Evolutionary conservation across 1,284 basidiomycete species (phyloP).

Genomic region (Pyrrhoderma noxium): DNA sequence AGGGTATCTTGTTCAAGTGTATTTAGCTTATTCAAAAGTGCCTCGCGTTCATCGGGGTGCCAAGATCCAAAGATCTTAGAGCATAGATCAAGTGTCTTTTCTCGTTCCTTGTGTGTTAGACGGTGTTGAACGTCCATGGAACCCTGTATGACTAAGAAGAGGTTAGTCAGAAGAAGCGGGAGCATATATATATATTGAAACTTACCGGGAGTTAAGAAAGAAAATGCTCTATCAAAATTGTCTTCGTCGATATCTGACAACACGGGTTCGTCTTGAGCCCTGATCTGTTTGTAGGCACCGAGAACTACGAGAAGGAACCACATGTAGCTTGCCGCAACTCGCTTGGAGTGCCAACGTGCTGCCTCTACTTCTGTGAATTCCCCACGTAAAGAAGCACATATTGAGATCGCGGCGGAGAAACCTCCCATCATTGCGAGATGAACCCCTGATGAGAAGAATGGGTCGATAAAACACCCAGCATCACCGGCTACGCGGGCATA

Average conservation of each 20-base stretch:
- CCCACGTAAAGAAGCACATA: constrained; percentile 50
- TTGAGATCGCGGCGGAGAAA: constrained; percentile 46
- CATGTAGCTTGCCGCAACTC: constrained; percentile 34
- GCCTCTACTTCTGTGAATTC: constrained; percentile 48
- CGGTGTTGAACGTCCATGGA: constrained; percentile 43
- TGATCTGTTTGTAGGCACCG: constrained; percentile 57
- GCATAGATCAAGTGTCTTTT: constrained; percentile 38
- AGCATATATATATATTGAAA: neutral
- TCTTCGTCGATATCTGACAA: constrained; percentile 49
- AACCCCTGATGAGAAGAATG: constrained; percentile 65
- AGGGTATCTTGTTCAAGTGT: constrained; percentile 2
- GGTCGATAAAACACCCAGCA: constrained; percentile 63
- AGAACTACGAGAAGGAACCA: constrained; percentile 56
- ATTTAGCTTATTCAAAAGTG: constrained; percentile 26
- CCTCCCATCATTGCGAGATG: constrained; percentile 60
- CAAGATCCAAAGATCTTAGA: constrained; percentile 32
- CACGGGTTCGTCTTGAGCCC: constrained; percentile 42
- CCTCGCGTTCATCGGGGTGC: constrained; percentile 28
- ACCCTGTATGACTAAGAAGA: constrained; percentile 58
- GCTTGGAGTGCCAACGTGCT: constrained; percentile 42
- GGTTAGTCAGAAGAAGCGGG: neutral
- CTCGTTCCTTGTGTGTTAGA: constrained; percentile 63
- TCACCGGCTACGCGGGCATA: constrained; percentile 62
- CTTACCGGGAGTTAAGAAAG: constrained; percentile 51
- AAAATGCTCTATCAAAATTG: constrained; percentile 54